These are phyloP conservation scores for Gonapodya prolifera DNA, from an alignment of 192 early-diverging fungal genomes.

Conservation along the genomic window DNA sequence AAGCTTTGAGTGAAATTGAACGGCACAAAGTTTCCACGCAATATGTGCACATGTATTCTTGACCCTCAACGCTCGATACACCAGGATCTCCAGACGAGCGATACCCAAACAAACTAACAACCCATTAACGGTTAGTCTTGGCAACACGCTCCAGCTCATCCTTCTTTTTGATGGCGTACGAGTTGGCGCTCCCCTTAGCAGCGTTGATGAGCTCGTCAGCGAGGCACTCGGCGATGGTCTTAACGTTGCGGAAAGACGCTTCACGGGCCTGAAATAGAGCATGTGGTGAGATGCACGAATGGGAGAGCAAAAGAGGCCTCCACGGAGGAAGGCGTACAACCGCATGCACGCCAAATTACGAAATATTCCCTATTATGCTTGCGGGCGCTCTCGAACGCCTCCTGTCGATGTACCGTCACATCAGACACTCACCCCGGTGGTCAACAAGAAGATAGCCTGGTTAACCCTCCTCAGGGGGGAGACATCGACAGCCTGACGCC, in stretches of 20 bases:
- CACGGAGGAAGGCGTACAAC: not conserved
- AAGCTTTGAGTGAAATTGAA: too few relatives aligned
- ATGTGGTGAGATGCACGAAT: slow-evolving; percentile 8
- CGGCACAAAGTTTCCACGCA: too few relatives aligned
- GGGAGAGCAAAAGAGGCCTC: slow-evolving; percentile 14
- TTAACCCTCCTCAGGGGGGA: slow-evolving; percentile 96
- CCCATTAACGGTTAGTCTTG: slow-evolving; percentile 85
- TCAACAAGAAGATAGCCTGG: slow-evolving; percentile 87
- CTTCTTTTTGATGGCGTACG: slow-evolving; percentile 99
- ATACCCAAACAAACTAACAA: too few relatives aligned
- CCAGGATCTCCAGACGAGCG: too few relatives aligned
- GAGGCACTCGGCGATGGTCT: slow-evolving; percentile 99
- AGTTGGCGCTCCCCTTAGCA: slow-evolving; percentile 95
- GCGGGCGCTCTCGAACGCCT: not conserved
- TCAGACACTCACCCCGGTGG: slow-evolving; percentile 62
- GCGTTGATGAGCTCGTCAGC: slow-evolving; percentile 99
- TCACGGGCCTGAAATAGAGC: slow-evolving; percentile 60
- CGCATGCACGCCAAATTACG: slow-evolving; percentile 9
- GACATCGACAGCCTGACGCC: slow-evolving; percentile 99
- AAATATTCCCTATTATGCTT: slow-evolving; percentile 6
- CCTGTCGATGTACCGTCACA: not conserved
- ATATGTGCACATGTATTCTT: too few relatives aligned
- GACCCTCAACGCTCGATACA: too few relatives aligned
- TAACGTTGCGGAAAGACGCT: slow-evolving; percentile 98
- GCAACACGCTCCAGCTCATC: slow-evolving; percentile 87